Percentiles rank a stretch among this genome's conserved stretches.
These are phyloP conservation scores for Plantago elongata DNA, from an alignment of 257 asterid genomes.

Conservation along the genomic window DNA sequence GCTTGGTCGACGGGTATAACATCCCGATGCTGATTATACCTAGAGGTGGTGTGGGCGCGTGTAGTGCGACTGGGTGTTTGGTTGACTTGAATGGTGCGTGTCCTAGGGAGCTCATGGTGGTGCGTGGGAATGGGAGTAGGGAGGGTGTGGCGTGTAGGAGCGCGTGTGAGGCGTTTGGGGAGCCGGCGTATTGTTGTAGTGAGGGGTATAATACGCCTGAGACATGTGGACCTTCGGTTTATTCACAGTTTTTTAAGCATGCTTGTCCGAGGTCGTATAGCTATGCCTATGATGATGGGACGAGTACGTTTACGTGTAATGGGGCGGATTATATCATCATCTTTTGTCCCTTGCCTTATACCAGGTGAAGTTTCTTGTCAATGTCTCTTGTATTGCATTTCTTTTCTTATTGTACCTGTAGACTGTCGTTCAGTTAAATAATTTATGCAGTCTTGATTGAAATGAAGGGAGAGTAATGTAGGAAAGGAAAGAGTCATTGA, in stretches of 20 bases:
- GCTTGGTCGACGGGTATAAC: slow-evolving; percentile 93
- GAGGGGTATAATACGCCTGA: slow-evolving; percentile 79
- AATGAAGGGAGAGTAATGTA: too few relatives aligned
- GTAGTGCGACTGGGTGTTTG: slow-evolving; percentile 83
- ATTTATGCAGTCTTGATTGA: not conserved
- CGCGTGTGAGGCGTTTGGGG: slow-evolving; percentile 96
- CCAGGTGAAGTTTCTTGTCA: slow-evolving; percentile 47
- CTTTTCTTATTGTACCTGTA: not conserved
- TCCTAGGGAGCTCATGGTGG: slow-evolving; percentile 66
- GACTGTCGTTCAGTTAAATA: not conserved
- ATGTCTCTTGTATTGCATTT: not conserved
- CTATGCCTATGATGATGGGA: slow-evolving; percentile 86
- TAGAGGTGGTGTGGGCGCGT: slow-evolving; percentile 66
- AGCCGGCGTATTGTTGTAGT: slow-evolving; percentile 82
- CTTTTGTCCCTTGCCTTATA: slow-evolving; percentile 86
- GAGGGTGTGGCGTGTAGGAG: slow-evolving; percentile 81
- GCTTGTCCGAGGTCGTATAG: slow-evolving; percentile 95
- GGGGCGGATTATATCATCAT: slow-evolving; percentile 79
- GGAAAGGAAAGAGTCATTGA: too few relatives aligned
- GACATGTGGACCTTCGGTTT: slow-evolving; percentile 78
- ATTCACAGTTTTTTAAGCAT: slow-evolving; percentile 74
- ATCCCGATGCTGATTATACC: slow-evolving; percentile 79
- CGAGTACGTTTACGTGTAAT: slow-evolving; percentile 92
- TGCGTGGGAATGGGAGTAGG: slow-evolving; percentile 42
- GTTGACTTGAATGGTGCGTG: slow-evolving; percentile 85